Base-by-base conservation (phyloP, 2,329 filamentous ascomycete species). In the Colletotrichum tamarilloi region DNA sequence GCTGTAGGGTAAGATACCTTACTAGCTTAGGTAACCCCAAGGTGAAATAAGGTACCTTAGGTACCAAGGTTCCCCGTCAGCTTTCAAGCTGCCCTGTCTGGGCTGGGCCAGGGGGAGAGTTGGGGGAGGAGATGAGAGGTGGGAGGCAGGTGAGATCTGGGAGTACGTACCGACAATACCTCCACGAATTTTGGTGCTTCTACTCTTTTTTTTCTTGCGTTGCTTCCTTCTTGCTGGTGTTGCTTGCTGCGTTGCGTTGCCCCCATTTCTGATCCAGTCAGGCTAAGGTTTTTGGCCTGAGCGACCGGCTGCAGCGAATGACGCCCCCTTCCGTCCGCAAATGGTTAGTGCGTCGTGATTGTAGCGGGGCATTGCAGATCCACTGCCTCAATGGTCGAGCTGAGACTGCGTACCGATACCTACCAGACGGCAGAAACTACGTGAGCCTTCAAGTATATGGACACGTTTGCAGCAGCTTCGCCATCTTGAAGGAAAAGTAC, bases 291-390 rank as follows among this genome's bases (percentile, higher is more conserved):
- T 73, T 58, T 67, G 62, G 68, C 22, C 71, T 59, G 68, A 68
- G 58, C 62, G 30, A 74, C 68, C 72, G 72, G 35, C 72, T 73
- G 72, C 72, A 74, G 72, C 72, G 72, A 74, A 74, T 74, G 62
- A 64, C 72, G 52, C 62, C 28, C 62, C 62, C 62, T 30, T 19
- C 11, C 12, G 4, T 26, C 62, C 62, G 68, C 35, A 63, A 58
- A 1, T 1, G 42, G 72, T n/a, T 74, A 73, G 68, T 53, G 68
- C 26, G 1, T 14, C 24, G 28, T 28, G 56, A 35, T 35, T 46
- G 22, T 35, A 42, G 62, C 68, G 68, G 72, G 58, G 16, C 46
- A 24, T 53, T 63, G 72, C 62, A 74, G 72, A 74, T 67, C 68
- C 62, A 67, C 72, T 72, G 57, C 68, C 53, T 63, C 71, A 62